These are phyloP conservation scores for Tetraselmis chui DNA, from an alignment of 139 green algal species.

Conservation along the genomic window DNA sequence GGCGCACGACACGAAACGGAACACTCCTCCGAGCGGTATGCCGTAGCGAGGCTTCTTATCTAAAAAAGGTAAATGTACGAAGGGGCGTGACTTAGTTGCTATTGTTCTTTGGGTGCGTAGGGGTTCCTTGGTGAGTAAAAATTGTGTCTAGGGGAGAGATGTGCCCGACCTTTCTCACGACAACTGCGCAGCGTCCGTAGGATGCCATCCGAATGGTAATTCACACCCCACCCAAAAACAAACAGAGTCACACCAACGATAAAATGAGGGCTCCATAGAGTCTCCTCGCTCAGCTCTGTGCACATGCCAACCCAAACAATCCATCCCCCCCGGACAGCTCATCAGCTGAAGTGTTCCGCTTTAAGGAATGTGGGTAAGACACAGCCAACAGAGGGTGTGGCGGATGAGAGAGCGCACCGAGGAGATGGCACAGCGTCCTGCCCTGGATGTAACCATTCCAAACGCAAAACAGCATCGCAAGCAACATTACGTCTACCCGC, in stretches of 20 bases:
- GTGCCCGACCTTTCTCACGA: conserved; percentile 33
- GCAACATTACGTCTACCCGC: conserved; percentile 45
- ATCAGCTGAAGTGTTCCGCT: no score
- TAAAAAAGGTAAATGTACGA: background rate
- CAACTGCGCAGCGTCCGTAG: conserved; percentile 50
- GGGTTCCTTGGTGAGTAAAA: background rate
- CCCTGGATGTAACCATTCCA: conserved; percentile 71
- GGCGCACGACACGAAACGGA: conserved; percentile 59
- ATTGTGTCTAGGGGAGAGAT: background rate
- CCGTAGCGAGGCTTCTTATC: conserved; percentile 38
- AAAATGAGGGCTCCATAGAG: background rate
- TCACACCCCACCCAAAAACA: conserved; percentile 44
- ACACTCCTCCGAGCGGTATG: conserved; percentile 63
- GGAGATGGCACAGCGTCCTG: background rate
- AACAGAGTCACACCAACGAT: conserved; percentile 34
- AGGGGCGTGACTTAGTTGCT: background rate
- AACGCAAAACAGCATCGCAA: conserved; percentile 51
- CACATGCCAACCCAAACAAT: no score
- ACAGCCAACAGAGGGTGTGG: no score
- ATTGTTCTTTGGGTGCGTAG: background rate
- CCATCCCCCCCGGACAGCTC: no score
- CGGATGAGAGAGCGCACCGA: background rate
- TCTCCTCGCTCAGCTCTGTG: background rate
- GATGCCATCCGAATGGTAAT: conserved; percentile 48
- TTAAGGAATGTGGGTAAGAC: no score